phyloP scores from a whole-genome alignment of 1,284 basidiomycete species.

The Microbotryum violaceum region DNA sequence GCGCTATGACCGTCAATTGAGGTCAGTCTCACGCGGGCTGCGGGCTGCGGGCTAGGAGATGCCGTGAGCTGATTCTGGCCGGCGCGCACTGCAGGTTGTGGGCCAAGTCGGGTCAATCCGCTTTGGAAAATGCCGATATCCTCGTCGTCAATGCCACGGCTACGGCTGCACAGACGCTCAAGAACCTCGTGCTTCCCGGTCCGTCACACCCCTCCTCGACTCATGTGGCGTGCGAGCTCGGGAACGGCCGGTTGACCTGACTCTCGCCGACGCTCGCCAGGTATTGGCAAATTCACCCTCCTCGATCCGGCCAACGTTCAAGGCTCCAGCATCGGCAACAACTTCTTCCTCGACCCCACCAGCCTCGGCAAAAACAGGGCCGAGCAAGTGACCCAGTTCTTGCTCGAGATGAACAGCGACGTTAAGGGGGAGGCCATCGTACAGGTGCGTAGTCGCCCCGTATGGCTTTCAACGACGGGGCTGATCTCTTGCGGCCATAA shows the following conservation, averaged over 20 bases:
- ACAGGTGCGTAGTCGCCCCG: constrained; percentile 40
- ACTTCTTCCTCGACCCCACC: constrained; percentile 80
- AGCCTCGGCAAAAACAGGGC: constrained; percentile 75
- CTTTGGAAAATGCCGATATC: constrained; percentile 74
- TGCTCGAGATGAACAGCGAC: constrained; percentile 79
- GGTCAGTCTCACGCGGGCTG: constrained; percentile 46
- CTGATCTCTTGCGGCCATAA: neutral
- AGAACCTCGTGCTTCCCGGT: constrained; percentile 90
- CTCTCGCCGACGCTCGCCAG: constrained; percentile 30
- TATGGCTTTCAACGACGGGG: neutral
- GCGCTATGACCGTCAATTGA: constrained; percentile 82
- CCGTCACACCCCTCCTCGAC: constrained; percentile 8
- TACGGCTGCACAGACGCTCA: constrained; percentile 75
- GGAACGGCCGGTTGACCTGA: too few species aligned
- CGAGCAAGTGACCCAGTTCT: constrained; percentile 64
- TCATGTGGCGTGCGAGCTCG: neutral
- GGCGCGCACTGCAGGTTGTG: constrained; percentile 53
- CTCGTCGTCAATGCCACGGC: constrained; percentile 73
- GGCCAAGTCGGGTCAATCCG: constrained; percentile 88
- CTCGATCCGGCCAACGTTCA: constrained; percentile 60
- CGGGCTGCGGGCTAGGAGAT: too few species aligned
- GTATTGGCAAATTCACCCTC: constrained; percentile 84
- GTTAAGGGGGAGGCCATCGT: constrained; percentile 66
- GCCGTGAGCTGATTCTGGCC: too few species aligned
- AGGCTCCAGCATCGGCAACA: constrained; percentile 78